Evolutionary conservation across 2,329 filamentous ascomycete species (phyloP).

Genomic region (Rhynchosporium agropyri): DNA sequence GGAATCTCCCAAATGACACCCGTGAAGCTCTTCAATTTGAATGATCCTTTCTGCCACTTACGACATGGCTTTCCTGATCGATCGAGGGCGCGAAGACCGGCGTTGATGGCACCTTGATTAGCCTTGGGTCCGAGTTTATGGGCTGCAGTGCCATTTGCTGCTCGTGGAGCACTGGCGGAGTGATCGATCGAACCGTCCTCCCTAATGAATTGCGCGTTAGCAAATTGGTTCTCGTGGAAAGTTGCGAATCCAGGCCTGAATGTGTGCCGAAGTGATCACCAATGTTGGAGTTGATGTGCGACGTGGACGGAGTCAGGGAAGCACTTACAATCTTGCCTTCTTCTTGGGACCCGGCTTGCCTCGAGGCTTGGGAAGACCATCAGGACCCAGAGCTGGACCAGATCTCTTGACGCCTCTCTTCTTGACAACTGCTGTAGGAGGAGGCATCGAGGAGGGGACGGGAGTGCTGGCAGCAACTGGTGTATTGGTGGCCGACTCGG

Average conservation of each 20-base stretch:
- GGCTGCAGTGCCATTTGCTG: slow-evolving; percentile 46
- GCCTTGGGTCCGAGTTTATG: slow-evolving; percentile 95
- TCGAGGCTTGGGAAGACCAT: slow-evolving; percentile 68
- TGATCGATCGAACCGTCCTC: slow-evolving; percentile 67
- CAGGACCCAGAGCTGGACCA: slow-evolving; percentile 60
- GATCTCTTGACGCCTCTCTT: slow-evolving; percentile 77
- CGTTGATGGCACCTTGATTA: slow-evolving; percentile 97
- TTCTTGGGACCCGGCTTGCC: slow-evolving; percentile 96
- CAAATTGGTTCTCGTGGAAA: slow-evolving; percentile 1
- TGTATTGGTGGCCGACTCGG: slow-evolving; percentile 62
- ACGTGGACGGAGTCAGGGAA: slow-evolving; percentile 16
- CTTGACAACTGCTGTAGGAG: slow-evolving; percentile 64
- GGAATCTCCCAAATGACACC: slow-evolving; percentile 80
- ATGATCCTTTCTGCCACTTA: slow-evolving; percentile 82
- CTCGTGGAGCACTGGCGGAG: slow-evolving; percentile 48
- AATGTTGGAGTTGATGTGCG: neutral
- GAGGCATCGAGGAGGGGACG: slow-evolving; percentile 58
- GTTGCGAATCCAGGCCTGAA: neutral
- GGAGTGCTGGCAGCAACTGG: slow-evolving; percentile 60
- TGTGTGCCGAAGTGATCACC: slow-evolving; percentile 5
- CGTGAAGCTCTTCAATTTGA: slow-evolving; percentile 90
- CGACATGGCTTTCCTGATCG: slow-evolving; percentile 89
- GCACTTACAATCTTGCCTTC: slow-evolving; percentile 86
- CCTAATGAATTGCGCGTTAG: slow-evolving; percentile 44
- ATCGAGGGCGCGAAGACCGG: slow-evolving; percentile 90